A percentile compares a stretch with the other conserved stretches of the same genome.
Evolutionary conservation across 495 filamentous ascomycete species (phyloP).

Genomic region (Podospora sp.): DNA sequence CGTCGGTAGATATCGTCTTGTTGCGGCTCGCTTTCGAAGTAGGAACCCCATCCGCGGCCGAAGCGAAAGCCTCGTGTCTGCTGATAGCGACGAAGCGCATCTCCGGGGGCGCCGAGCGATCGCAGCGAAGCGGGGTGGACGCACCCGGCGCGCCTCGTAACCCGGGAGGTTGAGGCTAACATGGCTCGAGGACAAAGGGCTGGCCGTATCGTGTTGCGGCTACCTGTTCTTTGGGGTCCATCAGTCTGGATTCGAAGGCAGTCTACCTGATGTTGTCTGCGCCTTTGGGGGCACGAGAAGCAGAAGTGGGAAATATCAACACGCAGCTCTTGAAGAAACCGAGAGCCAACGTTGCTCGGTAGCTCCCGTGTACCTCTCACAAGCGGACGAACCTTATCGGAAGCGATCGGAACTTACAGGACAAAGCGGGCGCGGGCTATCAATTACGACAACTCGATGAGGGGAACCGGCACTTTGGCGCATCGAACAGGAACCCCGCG

Average conservation of each 20-base stretch:
- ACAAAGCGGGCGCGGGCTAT: conserved; percentile 15
- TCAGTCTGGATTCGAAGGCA: conserved; percentile 12
- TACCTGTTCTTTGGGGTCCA: conserved; percentile 26
- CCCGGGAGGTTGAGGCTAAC: conserved; percentile 38
- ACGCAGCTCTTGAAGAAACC: neutral
- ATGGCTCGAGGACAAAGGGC: conserved; percentile 29
- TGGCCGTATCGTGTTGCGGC: conserved; percentile 25
- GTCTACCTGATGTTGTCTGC: neutral
- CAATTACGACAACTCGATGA: neutral
- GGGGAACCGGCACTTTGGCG: neutral
- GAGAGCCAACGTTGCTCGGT: neutral
- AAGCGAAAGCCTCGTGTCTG: conserved; percentile 52
- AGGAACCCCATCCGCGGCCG: conserved; percentile 45
- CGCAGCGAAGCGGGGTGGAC: conserved; percentile 23
- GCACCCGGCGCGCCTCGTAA: conserved; percentile 19
- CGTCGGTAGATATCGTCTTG: conserved; percentile 43
- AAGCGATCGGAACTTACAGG: conserved; percentile 28
- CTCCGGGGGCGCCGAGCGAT: conserved; percentile 23
- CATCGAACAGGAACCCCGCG: neutral
- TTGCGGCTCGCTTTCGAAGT: conserved; percentile 40
- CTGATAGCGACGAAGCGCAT: conserved; percentile 31
- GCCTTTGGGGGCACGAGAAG: neutral
- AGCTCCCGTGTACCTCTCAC: neutral
- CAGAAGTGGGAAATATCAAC: no score
- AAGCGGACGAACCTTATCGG: conserved; percentile 11